Conservation (phyloP, 352 stramenopile species). For the Elongisporangium anandrum region DNA sequence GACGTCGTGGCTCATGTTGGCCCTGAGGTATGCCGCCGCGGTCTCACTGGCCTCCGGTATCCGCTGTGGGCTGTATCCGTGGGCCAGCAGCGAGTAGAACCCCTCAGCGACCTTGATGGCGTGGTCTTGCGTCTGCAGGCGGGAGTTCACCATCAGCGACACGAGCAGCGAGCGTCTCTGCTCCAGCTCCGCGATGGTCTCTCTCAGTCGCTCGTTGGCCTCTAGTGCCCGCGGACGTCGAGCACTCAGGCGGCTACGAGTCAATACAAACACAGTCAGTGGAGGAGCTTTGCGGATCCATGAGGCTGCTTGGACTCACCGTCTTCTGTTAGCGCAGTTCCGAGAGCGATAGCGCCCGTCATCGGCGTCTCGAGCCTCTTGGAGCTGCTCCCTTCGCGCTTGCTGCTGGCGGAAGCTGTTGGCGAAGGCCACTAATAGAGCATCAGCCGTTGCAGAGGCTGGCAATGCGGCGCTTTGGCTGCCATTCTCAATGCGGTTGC, state of each 20-base stretch:
- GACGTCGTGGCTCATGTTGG: background rate
- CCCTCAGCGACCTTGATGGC: background rate
- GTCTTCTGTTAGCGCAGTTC: background rate
- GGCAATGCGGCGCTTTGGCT: too few species aligned
- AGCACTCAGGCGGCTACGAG: background rate
- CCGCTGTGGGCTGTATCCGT: background rate
- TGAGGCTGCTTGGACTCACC: background rate
- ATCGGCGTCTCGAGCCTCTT: background rate
- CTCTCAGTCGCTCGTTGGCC: background rate
- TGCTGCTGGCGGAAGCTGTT: background rate
- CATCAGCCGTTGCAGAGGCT: background rate
- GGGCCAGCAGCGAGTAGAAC: background rate
- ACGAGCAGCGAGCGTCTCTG: background rate
- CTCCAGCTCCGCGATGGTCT: background rate
- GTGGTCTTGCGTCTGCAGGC: background rate
- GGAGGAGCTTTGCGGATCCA: too few species aligned
- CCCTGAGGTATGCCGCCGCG: background rate
- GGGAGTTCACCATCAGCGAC: background rate
- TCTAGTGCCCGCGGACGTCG: background rate
- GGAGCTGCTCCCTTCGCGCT: background rate
- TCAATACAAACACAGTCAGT: background rate
- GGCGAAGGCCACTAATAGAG: background rate
- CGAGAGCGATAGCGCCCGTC: background rate
- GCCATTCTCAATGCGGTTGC: too few species aligned
- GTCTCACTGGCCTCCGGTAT: background rate